Evolutionary conservation across 2,329 filamentous ascomycete species (phyloP).

Genomic region (Lizonia empirigonia): DNA sequence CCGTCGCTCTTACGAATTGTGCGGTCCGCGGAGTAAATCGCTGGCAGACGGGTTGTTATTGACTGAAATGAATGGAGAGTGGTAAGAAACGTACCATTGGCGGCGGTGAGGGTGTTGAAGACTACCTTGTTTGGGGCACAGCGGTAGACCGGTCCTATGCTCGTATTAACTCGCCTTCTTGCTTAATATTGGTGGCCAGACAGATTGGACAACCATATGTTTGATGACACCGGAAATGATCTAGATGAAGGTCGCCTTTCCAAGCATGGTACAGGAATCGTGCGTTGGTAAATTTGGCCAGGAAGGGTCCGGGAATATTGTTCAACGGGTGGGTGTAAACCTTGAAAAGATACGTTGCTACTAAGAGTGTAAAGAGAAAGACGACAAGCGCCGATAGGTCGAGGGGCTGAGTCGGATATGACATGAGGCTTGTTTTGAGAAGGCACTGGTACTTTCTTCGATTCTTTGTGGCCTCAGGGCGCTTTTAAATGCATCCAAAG

Average conservation of each 20-base stretch:
- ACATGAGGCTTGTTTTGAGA: no score
- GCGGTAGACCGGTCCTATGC: background rate
- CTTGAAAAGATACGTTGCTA: background rate
- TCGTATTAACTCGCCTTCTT: background rate
- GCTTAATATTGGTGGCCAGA: background rate
- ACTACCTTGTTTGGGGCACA: background rate
- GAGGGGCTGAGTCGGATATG: no score
- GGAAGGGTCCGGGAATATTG: background rate
- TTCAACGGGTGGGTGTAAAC: background rate
- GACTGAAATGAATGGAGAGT: background rate
- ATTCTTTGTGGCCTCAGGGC: no score
- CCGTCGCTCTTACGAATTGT: background rate
- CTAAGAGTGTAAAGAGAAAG: background rate
- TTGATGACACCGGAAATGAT: background rate
- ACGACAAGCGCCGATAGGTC: background rate
- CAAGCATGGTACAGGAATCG: background rate
- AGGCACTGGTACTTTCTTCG: no score
- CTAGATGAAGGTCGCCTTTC: background rate
- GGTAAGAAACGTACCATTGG: background rate
- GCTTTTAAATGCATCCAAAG: no score
- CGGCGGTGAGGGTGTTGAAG: background rate
- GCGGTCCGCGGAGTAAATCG: background rate
- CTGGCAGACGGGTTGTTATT: background rate
- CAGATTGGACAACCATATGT: background rate
- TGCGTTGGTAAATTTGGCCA: background rate